Evolutionary conservation across 306 rosid species (phyloP).

Genomic region (Lablab purpureus): DNA sequence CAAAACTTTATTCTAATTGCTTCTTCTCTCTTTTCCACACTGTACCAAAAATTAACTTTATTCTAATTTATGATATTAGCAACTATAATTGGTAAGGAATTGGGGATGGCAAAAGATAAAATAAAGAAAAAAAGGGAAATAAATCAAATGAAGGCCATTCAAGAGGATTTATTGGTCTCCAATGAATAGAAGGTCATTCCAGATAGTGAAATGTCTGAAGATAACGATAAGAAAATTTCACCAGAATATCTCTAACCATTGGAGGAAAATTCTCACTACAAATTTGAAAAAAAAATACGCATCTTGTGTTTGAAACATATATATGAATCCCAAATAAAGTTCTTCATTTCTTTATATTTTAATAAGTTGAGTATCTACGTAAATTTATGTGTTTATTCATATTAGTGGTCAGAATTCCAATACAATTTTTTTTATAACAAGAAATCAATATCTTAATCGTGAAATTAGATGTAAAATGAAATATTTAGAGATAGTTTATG

Average conservation of each 20-base stretch:
- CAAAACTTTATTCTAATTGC: background rate
- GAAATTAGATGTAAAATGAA: too few species aligned
- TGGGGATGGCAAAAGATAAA: background rate
- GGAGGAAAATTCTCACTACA: conserved; percentile 3
- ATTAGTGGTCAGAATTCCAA: too few species aligned
- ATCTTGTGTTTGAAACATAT: background rate
- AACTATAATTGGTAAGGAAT: background rate
- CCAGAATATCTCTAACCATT: background rate
- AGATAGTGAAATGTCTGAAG: conserved; percentile 4
- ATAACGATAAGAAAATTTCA: conserved; percentile 16
- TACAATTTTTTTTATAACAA: too few species aligned
- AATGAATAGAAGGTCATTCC: background rate
- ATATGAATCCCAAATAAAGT: background rate
- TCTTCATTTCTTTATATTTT: background rate
- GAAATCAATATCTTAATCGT: too few species aligned
- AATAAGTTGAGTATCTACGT: background rate
- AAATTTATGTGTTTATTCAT: background rate
- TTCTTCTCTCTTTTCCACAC: too few species aligned
- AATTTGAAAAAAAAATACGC: background rate
- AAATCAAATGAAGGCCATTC: background rate
- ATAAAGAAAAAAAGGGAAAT: background rate
- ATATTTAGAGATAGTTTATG: too few species aligned
- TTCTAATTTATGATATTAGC: background rate
- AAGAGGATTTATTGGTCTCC: background rate
- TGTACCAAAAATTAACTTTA: too few species aligned